Percentiles rank a stretch among this genome's conserved stretches.
Evolutionary conservation across 1,139 yeast species (phyloP).

Genomic region (Geotrichum bryndzae): DNA sequence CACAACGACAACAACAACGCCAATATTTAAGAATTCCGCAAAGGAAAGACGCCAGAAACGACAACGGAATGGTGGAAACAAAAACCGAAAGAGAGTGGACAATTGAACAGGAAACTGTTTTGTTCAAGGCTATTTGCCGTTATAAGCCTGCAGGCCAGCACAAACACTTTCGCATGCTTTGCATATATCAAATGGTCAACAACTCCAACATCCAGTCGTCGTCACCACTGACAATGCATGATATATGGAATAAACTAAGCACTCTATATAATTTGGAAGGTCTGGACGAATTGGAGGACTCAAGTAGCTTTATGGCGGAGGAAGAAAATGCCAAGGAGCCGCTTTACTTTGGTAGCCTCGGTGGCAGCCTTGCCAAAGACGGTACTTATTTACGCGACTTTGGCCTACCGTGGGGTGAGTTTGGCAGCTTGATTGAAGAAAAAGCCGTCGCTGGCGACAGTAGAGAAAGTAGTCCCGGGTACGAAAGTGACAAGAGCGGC

Average conservation of each 20-base stretch:
- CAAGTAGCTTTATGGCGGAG: slow-evolving; percentile 14
- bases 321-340: slow-evolving; percentile 11
- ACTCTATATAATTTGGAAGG: slow-evolving; percentile 51
- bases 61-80: slow-evolving; percentile 2
- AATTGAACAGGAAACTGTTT: slow-evolving; percentile 57
- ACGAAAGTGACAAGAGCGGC: slow-evolving; percentile 13
- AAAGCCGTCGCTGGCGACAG: slow-evolving; percentile 34
- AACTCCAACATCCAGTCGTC: slow-evolving; percentile 27
- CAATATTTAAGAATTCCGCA: not conserved
- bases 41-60: not conserved
- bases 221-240: slow-evolving; percentile 39
- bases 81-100: slow-evolving; percentile 41
- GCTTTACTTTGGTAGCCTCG: slow-evolving; percentile 14
- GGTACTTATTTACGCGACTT: slow-evolving; percentile 32
- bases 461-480: slow-evolving; percentile 16
- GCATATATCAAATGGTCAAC: slow-evolving; percentile 51
- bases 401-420: slow-evolving; percentile 42
- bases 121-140: slow-evolving; percentile 61
- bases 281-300: slow-evolving; percentile 49
- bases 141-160: slow-evolving; percentile 53
- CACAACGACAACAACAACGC: not conserved
- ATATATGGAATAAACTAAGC: slow-evolving; percentile 54
- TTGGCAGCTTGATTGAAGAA: slow-evolving; percentile 39
- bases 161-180: slow-evolving; percentile 54
- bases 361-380: slow-evolving; percentile 14